Conservation (phyloP, 2,329 filamentous ascomycete species). For the Elsinoe batatas region DNA sequence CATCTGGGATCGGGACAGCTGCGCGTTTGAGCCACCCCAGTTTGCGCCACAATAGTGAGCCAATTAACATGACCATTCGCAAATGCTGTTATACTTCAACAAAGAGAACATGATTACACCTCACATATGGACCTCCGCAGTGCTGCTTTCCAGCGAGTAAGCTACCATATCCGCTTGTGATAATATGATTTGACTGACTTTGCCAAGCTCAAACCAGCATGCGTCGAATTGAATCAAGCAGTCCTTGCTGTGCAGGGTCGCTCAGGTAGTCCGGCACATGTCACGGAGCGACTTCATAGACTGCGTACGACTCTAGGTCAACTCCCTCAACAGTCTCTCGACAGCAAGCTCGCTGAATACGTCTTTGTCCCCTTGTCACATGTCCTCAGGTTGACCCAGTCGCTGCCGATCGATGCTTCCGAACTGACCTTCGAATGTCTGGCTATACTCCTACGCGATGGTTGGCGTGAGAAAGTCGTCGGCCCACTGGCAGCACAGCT, state of each 20-base stretch:
- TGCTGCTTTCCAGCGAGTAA: slow-evolving; percentile 31
- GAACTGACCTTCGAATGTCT: slow-evolving; percentile 72
- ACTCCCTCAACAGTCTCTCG: slow-evolving; percentile 39
- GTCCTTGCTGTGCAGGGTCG: slow-evolving; percentile 42
- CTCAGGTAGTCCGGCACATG: slow-evolving; percentile 35
- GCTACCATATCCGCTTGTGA: not conserved
- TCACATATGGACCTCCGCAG: slow-evolving; percentile 25
- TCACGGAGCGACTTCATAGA: slow-evolving; percentile 39
- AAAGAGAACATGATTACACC: no score
- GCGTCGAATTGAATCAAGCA: slow-evolving; percentile 48
- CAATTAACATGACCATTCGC: not conserved
- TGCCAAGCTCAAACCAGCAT: slow-evolving; percentile 47
- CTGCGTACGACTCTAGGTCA: slow-evolving; percentile 34
- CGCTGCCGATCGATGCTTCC: slow-evolving; percentile 59
- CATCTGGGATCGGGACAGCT: not conserved
- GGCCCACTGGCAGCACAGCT: slow-evolving; percentile 71
- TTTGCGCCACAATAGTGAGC: not conserved
- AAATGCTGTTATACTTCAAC: not conserved
- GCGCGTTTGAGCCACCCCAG: not conserved
- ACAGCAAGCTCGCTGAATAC: slow-evolving; percentile 84
- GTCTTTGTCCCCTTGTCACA: slow-evolving; percentile 87
- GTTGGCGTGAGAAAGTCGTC: slow-evolving; percentile 66
- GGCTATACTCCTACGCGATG: slow-evolving; percentile 60
- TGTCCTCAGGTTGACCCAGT: slow-evolving; percentile 66
- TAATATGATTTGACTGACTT: slow-evolving; percentile 17